phyloP scores from a whole-genome alignment of 306 rosid species.

The Potentilla sterilis region DNA sequence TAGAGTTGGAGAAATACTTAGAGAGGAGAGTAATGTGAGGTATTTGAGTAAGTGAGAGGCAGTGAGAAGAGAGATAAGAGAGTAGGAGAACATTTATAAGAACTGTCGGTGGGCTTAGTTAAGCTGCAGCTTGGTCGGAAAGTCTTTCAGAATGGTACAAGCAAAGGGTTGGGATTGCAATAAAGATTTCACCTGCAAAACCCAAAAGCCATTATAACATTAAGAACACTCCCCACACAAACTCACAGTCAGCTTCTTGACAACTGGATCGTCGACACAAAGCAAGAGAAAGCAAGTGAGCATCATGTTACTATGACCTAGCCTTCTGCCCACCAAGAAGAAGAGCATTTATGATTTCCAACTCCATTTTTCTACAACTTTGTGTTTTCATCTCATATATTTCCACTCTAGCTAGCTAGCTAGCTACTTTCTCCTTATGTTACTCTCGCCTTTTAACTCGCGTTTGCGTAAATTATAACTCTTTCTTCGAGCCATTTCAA shows the following conservation, averaged over 20 bases:
- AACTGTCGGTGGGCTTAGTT: conserved; percentile 49
- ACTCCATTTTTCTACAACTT: not conserved
- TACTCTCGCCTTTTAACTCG: not conserved
- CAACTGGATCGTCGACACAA: conserved; percentile 33
- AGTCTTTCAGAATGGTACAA: conserved; percentile 27
- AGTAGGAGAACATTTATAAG: conserved; percentile 34
- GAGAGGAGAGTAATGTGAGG: not conserved
- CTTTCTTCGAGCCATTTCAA: not conserved
- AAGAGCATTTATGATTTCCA: conserved; percentile 15
- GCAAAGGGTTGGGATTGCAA: conserved; percentile 30
- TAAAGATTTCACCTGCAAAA: conserved; percentile 80
- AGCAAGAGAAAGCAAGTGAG: conserved; percentile 8
- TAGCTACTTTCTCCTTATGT: not conserved
- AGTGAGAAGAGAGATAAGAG: not conserved
- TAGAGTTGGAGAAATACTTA: not conserved
- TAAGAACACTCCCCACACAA: conserved; percentile 11
- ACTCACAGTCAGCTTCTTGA: conserved; percentile 44
- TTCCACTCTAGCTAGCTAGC: not conserved
- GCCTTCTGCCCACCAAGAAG: conserved; percentile 11
- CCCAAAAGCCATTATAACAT: conserved; percentile 23
- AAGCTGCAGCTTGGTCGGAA: conserved; percentile 38
- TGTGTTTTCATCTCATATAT: not conserved
- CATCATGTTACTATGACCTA: conserved; percentile 8
- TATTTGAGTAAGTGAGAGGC: not conserved
- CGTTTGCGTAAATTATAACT: not conserved